A percentile compares a stretch with the other conserved stretches of the same genome.
Conservation (phyloP, 441 rosid species). For the Rhodomyrtus psidioides region DNA sequence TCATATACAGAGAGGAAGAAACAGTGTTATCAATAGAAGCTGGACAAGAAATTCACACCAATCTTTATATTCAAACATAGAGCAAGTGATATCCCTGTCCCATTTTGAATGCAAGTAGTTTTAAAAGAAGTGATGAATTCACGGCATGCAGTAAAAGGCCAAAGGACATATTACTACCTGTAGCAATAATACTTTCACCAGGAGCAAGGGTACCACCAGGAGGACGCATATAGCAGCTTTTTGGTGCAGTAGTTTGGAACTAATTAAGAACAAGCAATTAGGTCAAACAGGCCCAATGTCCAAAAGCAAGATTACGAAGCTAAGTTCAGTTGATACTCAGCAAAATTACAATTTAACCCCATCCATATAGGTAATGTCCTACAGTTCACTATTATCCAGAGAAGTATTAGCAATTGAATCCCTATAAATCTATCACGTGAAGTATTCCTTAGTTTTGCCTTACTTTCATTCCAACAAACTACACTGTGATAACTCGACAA, state of each 20-base stretch:
- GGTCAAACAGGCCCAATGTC: background rate
- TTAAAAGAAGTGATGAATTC: background rate
- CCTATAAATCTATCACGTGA: background rate
- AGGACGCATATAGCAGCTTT: constrained; percentile 77
- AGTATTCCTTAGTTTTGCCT: background rate
- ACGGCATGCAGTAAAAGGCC: background rate
- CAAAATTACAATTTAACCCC: background rate
- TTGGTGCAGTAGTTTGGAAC: constrained; percentile 80
- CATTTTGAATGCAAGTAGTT: background rate
- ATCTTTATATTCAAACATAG: background rate
- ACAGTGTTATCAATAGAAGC: background rate
- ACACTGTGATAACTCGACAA: background rate
- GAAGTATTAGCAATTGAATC: background rate
- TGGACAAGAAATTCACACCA: background rate
- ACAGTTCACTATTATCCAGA: background rate
- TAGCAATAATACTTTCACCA: constrained; percentile 57
- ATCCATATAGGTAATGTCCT: background rate
- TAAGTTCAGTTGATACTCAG: background rate
- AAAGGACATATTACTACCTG: constrained; percentile 23
- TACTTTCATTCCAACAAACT: background rate
- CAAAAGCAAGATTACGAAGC: background rate
- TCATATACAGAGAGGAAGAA: background rate
- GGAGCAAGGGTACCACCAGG: constrained; percentile 74
- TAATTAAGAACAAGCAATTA: constrained; percentile 4
- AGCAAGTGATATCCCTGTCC: background rate